phyloP scores from a whole-genome alignment of 1,284 basidiomycete species.

The Apiotrichum gracile region DNA sequence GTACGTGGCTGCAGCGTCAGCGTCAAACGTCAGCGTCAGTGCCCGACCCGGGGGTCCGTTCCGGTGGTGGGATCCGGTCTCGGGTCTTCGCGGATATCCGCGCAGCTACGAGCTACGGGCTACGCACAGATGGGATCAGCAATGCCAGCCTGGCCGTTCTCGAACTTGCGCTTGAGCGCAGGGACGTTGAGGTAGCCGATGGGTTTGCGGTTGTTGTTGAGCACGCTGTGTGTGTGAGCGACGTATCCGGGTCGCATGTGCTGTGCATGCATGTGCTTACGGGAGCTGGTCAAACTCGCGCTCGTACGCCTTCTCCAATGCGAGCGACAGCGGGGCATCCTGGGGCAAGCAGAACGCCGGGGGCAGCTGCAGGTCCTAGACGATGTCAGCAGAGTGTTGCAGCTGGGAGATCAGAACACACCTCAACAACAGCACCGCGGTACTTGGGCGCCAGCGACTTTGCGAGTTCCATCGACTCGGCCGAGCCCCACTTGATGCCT shows the following conservation, averaged over 20 bases:
- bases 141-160: slow-evolving; percentile 62
- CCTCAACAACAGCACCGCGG: slow-evolving; percentile 68
- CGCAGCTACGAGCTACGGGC: no score
- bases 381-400: slow-evolving; percentile 2
- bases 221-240: no score
- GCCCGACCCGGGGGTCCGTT: no score
- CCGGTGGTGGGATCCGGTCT: no score
- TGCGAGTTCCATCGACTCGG: neutral
- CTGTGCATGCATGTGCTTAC: no score
- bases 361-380: slow-evolving; percentile 83
- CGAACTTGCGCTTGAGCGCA: slow-evolving; percentile 67
- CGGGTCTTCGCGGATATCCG: no score
- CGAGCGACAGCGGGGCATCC: slow-evolving; percentile 63
- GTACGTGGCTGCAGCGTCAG: slow-evolving; percentile 53
- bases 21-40: neutral
- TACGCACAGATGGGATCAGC: slow-evolving; percentile 51
- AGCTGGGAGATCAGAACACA: slow-evolving; percentile 10
- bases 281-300: slow-evolving; percentile 86
- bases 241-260: no score
- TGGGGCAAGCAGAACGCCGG: slow-evolving; percentile 78
- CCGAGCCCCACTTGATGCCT: no score
- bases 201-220: slow-evolving; percentile 64
- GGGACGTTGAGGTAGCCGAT: slow-evolving; percentile 76
- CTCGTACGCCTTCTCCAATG: slow-evolving; percentile 79
- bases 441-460: slow-evolving; percentile 55